Percentiles rank a stretch among this genome's conserved stretches.
Conservation (phyloP, 1,139 yeast species). For the Barnettozyma hawaiiensis region DNA sequence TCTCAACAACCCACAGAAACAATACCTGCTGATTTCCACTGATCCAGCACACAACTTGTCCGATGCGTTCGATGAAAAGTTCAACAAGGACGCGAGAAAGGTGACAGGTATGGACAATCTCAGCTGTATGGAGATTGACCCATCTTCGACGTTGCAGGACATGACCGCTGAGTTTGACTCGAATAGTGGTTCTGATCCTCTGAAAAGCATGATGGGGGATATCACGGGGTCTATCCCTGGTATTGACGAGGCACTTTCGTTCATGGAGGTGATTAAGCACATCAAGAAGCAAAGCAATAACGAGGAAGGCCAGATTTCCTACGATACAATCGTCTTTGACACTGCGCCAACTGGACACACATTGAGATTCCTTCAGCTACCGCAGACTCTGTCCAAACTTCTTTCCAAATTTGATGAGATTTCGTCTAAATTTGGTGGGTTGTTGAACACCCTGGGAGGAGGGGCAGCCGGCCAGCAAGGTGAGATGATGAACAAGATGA, state of each 20-base stretch:
- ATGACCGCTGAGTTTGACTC: constrained; percentile 56
- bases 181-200: constrained; percentile 47
- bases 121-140: constrained; percentile 98
- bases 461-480: constrained; percentile 56
- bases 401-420: constrained; percentile 82
- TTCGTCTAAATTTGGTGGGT: constrained; percentile 84
- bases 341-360: constrained; percentile 99
- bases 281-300: constrained; percentile 67
- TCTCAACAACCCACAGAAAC: constrained; percentile 70
- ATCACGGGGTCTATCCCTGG: constrained; percentile 96
- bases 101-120: constrained; percentile 85
- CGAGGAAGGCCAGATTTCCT: constrained; percentile 41
- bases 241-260: constrained; percentile 94
- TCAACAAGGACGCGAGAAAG: constrained; percentile 91
- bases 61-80: constrained; percentile 97
- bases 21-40: constrained; percentile 85
- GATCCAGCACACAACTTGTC: constrained; percentile 98
- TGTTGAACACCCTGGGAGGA: constrained; percentile 73
- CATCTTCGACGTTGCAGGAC: constrained; percentile 89
- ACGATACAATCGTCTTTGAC: constrained; percentile 89
- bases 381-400: constrained; percentile 83
- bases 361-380: constrained; percentile 86
- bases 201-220: constrained; percentile 75
- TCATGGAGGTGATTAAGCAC: constrained; percentile 96
- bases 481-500: constrained; percentile 76